These are phyloP conservation scores for Pulveroboletus sp. DNA, from an alignment of 768 basidiomycete species.

Conservation along the genomic window DNA sequence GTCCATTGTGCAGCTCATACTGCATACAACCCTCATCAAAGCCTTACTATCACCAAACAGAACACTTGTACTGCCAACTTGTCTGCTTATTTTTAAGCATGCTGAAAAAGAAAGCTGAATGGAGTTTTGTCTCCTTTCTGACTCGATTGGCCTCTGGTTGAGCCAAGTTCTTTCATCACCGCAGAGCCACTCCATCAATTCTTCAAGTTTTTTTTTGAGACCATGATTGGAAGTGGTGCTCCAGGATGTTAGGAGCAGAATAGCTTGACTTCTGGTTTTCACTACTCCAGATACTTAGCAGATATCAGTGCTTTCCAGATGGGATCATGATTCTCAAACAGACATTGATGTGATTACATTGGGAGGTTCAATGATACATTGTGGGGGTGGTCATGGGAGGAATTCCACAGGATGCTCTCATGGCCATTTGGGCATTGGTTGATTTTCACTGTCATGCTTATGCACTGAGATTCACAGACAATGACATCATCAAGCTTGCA, in stretches of 20 bases:
- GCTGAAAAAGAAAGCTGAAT: not conserved
- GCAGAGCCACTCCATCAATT: not conserved
- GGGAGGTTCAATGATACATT: not conserved
- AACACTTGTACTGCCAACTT: not conserved
- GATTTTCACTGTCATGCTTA: not conserved
- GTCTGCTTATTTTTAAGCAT: not conserved
- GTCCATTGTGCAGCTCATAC: not conserved
- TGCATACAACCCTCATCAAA: not conserved
- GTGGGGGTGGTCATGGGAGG: not conserved
- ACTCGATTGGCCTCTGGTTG: not conserved
- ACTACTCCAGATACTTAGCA: not conserved
- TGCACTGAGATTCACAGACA: not conserved
- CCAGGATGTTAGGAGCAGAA: not conserved
- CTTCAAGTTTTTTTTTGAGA: not conserved
- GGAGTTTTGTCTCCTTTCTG: not conserved
- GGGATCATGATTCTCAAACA: not conserved
- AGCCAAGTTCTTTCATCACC: not conserved
- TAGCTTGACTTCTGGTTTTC: not conserved
- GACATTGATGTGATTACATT: not conserved
- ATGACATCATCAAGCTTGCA: not conserved
- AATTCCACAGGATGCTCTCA: not conserved
- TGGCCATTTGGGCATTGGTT: not conserved
- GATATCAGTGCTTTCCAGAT: not conserved
- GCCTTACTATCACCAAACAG: not conserved
- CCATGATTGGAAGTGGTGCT: not conserved